A percentile compares a stretch with the other conserved stretches of the same genome.
Evolutionary conservation across 2,329 filamentous ascomycete genomes (phyloP).

Genomic region (Metarhizium humberi): DNA sequence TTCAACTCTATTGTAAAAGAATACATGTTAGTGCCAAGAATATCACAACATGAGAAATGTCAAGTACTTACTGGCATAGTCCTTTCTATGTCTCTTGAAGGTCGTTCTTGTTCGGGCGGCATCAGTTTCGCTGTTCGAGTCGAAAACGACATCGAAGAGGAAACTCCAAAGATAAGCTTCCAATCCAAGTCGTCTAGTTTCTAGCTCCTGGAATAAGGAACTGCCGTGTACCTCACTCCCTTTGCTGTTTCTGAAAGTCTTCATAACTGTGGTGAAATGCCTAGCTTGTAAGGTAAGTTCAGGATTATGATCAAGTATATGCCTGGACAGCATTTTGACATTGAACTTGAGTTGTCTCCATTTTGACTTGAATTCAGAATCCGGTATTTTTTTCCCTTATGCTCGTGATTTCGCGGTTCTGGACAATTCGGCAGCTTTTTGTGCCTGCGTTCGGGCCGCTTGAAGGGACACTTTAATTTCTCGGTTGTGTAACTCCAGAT

Average conservation of each 20-base stretch:
- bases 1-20: not conserved
- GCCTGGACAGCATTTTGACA: constrained; percentile 1
- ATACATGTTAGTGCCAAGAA: too few relatives aligned
- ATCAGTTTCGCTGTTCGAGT: not conserved
- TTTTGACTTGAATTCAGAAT: constrained; percentile 4
- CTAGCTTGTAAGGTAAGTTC: not conserved
- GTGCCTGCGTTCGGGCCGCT: not conserved
- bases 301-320: not conserved
- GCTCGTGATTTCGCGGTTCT: not conserved
- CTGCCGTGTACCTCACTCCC: not conserved
- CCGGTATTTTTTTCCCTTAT: constrained; percentile 7
- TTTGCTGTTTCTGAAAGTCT: not conserved
- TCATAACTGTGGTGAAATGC: not conserved
- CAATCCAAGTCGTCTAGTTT: not conserved
- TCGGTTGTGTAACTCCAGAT: not conserved
- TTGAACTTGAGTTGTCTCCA: constrained; percentile 13
- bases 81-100: not conserved
- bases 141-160: not conserved
- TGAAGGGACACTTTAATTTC: not conserved
- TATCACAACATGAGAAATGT: not conserved
- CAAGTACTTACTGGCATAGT: not conserved
- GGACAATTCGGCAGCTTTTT: not conserved
- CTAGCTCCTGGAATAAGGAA: not conserved
- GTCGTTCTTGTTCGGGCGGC: not conserved
- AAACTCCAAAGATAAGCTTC: not conserved